phyloP scores from a whole-genome alignment of 116 monocot genomes.

The Zostera marina region DNA sequence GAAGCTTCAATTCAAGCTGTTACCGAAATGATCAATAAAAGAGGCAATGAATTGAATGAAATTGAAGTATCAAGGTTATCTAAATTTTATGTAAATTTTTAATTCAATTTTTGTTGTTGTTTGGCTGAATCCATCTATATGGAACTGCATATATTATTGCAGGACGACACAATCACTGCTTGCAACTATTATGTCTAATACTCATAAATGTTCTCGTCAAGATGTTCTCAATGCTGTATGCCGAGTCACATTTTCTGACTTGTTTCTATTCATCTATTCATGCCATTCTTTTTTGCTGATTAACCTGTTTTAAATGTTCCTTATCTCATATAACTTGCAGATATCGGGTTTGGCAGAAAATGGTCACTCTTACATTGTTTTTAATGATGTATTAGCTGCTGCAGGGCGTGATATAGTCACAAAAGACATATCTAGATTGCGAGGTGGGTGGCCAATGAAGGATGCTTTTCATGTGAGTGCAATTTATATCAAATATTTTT shows the following conservation, averaged over 20 bases:
- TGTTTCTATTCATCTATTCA: background rate
- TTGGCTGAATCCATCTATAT: constrained; percentile 2
- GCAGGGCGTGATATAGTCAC: constrained; percentile 66
- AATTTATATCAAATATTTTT: background rate
- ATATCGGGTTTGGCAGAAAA: constrained; percentile 85
- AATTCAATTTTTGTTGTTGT: background rate
- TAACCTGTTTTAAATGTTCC: background rate
- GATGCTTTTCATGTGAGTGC: constrained; percentile 87
- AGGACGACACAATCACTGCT: constrained; percentile 86
- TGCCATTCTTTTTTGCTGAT: background rate
- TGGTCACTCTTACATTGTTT: constrained; percentile 58
- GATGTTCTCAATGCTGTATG: constrained; percentile 93
- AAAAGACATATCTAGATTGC: constrained; percentile 80
- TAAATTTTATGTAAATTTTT: background rate
- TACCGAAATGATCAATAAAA: constrained; percentile 56
- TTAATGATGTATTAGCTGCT: constrained; percentile 65
- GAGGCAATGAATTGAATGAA: constrained; percentile 77
- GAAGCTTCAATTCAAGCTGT: constrained; percentile 92
- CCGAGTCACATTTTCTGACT: constrained; percentile 7
- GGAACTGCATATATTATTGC: constrained; percentile 5
- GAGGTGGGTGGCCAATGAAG: constrained; percentile 94
- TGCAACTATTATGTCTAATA: constrained; percentile 48
- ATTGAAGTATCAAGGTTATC: constrained; percentile 64
- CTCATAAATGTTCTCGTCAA: constrained; percentile 67
- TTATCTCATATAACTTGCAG: constrained; percentile 12